These are phyloP conservation scores for Monosporascus sp. DNA, from an alignment of 2,329 filamentous ascomycete genomes.

Conservation along the genomic window DNA sequence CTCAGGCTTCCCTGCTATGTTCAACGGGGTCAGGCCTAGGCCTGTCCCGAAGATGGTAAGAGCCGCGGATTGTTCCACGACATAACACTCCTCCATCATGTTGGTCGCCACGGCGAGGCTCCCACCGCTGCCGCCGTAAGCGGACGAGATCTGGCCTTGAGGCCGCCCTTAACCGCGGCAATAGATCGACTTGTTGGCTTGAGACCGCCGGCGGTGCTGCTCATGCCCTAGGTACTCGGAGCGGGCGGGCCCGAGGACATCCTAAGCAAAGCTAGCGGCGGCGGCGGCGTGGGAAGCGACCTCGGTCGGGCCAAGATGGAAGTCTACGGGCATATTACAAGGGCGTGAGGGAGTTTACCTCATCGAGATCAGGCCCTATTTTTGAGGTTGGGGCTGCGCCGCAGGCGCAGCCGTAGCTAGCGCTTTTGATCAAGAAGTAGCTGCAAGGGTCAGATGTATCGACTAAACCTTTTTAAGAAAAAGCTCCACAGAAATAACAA, in stretches of 20 bases:
- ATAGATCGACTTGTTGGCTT: constrained; percentile 42
- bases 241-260: constrained; percentile 5
- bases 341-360: too few relatives aligned
- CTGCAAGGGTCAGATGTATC: too few relatives aligned
- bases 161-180: constrained; percentile 35
- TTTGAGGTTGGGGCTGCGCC: too few relatives aligned
- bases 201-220: constrained; percentile 33
- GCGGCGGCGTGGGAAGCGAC: constrained; percentile 1
- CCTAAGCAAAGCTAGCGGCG: constrained; percentile 1
- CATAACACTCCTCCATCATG: constrained; percentile 47
- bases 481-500: too few relatives aligned
- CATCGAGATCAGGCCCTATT: too few relatives aligned
- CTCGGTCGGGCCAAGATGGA: constrained; percentile 5
- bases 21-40: constrained; percentile 46
- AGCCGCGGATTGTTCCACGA: constrained; percentile 42
- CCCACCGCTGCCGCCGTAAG: constrained; percentile 40
- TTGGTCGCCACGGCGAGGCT: constrained; percentile 43
- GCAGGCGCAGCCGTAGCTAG: too few relatives aligned
- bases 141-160: constrained; percentile 41
- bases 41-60: constrained; percentile 48
- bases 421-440: too few relatives aligned
- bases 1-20: constrained; percentile 36
- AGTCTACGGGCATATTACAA: constrained; percentile 7
- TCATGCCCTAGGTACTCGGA: constrained; percentile 1
- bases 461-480: too few relatives aligned